phyloP scores from a whole-genome alignment of 768 basidiomycete species.

The Russula sp. region DNA sequence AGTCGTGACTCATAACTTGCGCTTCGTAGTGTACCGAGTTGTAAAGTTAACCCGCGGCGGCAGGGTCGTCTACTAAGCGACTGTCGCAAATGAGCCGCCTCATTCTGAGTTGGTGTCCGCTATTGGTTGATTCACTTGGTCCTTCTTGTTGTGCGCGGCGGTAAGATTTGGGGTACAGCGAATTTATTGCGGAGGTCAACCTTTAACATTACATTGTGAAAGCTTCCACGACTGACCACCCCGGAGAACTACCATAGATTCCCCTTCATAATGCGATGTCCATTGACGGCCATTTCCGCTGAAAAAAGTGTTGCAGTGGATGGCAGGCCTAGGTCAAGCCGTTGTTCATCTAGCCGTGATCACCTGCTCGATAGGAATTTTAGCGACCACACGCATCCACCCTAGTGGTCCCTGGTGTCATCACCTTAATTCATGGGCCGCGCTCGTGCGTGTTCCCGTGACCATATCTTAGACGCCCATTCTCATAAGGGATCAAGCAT shows the following conservation, averaged over 20 bases:
- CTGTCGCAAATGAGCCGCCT: background rate
- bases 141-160: background rate
- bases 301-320: background rate
- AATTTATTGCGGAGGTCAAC: no score
- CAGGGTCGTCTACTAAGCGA: background rate
- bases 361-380: no score
- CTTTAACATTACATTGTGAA: no score
- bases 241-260: background rate
- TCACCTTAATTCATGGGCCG: no score
- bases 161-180: constrained; percentile 1
- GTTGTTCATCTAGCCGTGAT: background rate
- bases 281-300: background rate
- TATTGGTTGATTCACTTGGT: no score
- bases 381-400: no score
- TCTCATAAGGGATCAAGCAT: background rate
- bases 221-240: background rate
- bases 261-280: background rate
- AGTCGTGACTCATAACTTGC: background rate
- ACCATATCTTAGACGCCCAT: background rate
- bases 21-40: background rate
- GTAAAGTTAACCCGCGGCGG: constrained; percentile 5
- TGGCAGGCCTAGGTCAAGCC: no score
- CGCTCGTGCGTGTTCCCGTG: background rate
- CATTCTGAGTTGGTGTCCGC: background rate
- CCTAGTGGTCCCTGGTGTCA: no score